These are phyloP conservation scores for Aegilops sharonensis DNA, from an alignment of 176 grass and related monocot genomes.

Conservation along the genomic window DNA sequence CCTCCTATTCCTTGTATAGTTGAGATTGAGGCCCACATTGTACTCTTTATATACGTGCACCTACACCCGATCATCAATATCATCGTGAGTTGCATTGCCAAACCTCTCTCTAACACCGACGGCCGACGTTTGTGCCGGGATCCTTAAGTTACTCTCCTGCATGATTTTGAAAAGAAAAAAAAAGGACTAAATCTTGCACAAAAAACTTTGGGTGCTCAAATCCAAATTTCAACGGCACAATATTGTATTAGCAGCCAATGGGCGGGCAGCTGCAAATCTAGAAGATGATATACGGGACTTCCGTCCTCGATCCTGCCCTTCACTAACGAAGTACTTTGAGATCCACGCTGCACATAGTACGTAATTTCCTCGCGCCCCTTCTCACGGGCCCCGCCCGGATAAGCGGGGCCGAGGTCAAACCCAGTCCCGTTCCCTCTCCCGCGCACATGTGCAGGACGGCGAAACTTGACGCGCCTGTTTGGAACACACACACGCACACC, in stretches of 20 bases:
- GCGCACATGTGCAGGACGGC: neutral
- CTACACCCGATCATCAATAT: too few relatives aligned
- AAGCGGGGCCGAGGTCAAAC: conserved; percentile 28
- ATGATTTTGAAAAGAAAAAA: too few relatives aligned
- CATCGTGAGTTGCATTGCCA: too few relatives aligned
- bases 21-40: too few relatives aligned
- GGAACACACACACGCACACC: neutral
- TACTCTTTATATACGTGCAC: too few relatives aligned
- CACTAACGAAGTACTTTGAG: conserved; percentile 11
- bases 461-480: neutral
- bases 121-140: too few relatives aligned
- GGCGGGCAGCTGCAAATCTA: neutral
- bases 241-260: neutral
- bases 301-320: neutral
- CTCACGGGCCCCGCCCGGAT: conserved; percentile 13
- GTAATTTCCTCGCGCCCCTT: neutral
- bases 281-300: neutral
- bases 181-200: too few relatives aligned
- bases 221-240: neutral
- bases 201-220: too few relatives aligned
- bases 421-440: conserved; percentile 15
- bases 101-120: too few relatives aligned
- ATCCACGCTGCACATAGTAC: conserved; percentile 23
- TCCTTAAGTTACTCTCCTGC: too few relatives aligned
- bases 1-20: too few relatives aligned